phyloP scores from a whole-genome alignment of 441 rosid species.

The Gossypium lobatum region DNA sequence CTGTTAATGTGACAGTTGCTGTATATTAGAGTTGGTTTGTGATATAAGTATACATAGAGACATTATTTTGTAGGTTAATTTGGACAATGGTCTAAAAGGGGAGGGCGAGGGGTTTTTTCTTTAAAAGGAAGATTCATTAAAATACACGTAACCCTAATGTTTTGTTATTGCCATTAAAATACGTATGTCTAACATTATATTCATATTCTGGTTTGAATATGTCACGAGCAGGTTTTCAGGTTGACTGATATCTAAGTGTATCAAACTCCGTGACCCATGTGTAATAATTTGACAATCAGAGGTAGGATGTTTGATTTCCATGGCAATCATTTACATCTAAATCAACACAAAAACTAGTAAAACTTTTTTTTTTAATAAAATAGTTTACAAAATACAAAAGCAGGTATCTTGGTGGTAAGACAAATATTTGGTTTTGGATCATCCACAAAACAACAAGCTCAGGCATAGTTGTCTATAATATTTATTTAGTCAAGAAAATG shows the following conservation, averaged over 20 bases:
- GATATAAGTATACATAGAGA: too few relatives aligned
- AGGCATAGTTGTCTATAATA: background rate
- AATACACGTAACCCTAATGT: background rate
- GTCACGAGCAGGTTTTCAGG: conserved; percentile 5
- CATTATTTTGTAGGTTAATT: too few relatives aligned
- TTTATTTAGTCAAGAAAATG: background rate
- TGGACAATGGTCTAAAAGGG: too few relatives aligned
- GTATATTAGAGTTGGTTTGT: too few relatives aligned
- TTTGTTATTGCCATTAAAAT: background rate
- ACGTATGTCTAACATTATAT: background rate
- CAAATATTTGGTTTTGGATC: conserved; percentile 5
- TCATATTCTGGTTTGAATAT: background rate
- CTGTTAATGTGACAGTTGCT: too few relatives aligned
- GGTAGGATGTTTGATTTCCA: background rate
- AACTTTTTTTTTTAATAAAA: background rate
- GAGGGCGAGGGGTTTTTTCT: too few relatives aligned
- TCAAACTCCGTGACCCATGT: conserved; percentile 10
- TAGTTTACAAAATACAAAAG: conserved; percentile 5
- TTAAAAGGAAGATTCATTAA: too few relatives aligned
- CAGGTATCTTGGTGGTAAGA: background rate
- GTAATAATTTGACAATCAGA: background rate
- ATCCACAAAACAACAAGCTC: background rate
- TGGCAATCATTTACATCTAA: background rate
- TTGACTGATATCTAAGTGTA: background rate
- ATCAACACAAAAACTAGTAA: background rate